Conservation (phyloP, 2,329 filamentous ascomycete genomes). For the Alternaria rosae region DNA sequence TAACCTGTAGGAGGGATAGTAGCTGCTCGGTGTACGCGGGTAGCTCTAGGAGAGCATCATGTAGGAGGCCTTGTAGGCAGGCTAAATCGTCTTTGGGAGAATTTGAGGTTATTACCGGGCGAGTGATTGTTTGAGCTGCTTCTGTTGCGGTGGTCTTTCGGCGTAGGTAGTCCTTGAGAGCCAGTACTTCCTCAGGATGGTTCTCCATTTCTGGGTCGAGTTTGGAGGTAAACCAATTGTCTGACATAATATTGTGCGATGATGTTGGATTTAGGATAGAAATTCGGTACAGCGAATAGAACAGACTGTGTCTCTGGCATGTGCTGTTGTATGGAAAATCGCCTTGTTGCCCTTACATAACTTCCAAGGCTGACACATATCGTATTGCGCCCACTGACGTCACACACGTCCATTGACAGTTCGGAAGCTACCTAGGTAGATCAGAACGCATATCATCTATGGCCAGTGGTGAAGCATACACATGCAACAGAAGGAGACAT, state of each 20-base stretch:
- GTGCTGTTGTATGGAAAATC: no score
- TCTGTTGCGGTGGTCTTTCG: constrained; percentile 2
- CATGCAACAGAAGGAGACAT: no score
- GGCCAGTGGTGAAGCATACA: no score
- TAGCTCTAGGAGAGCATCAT: constrained; percentile 15
- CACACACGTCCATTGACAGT: no score
- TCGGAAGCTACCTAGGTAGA: no score
- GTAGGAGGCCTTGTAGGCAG: constrained; percentile 7
- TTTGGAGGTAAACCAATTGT: constrained; percentile 15
- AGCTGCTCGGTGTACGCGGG: constrained; percentile 2
- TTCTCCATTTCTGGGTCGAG: constrained; percentile 14
- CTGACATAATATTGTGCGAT: background rate
- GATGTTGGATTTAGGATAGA: no score
- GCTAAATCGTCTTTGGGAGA: background rate
- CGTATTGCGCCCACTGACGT: no score
- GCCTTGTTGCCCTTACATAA: no score
- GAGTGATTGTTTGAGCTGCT: constrained; percentile 17
- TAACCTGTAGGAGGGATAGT: constrained; percentile 7
- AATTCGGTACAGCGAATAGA: no score
- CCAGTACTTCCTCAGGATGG: constrained; percentile 15
- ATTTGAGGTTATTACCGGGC: background rate
- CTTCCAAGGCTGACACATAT: no score
- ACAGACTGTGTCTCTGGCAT: no score
- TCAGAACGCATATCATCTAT: no score
- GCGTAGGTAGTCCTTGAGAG: constrained; percentile 15